Evolutionary conservation across 225 moss, liverwort and hornwort species (phyloP).

Genomic region (Sphagnum tenellum): DNA sequence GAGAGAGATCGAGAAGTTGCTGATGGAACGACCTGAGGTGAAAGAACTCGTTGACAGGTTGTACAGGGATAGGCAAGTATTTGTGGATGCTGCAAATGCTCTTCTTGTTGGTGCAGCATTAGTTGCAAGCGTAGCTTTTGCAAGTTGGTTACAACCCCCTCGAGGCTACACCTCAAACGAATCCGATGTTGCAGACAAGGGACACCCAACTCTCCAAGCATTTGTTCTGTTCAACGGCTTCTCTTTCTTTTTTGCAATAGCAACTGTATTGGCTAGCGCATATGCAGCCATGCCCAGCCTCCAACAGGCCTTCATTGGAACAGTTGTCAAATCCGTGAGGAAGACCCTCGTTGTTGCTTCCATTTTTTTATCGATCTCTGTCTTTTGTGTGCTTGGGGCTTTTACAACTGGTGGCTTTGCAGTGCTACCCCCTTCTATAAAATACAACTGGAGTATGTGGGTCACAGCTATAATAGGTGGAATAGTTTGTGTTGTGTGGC

Average conservation of each 20-base stretch:
- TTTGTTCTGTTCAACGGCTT: constrained; percentile 35
- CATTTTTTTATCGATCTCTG: constrained; percentile 26
- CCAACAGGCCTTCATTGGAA: constrained; percentile 33
- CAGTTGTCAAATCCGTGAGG: constrained; percentile 27
- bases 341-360: constrained; percentile 29
- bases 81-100: constrained; percentile 34
- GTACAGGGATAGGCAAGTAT: constrained; percentile 41
- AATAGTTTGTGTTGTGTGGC: constrained; percentile 20
- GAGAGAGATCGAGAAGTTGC: constrained; percentile 37
- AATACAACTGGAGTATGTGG: constrained; percentile 20
- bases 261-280: constrained; percentile 33
- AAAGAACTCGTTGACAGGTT: constrained; percentile 36
- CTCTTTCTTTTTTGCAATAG: constrained; percentile 41
- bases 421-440: constrained; percentile 32
- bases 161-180: constrained; percentile 25
- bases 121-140: constrained; percentile 34
- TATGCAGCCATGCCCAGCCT: constrained; percentile 37
- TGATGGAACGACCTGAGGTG: constrained; percentile 32
- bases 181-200: constrained; percentile 19
- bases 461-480: constrained; percentile 23
- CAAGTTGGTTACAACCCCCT: constrained; percentile 45
- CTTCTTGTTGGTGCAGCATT: constrained; percentile 36
- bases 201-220: constrained; percentile 21
- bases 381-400: constrained; percentile 34
- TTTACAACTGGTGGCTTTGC: constrained; percentile 29